These are phyloP conservation scores for Solanum hybrid DNA, from an alignment of 305 asterid genomes.

Conservation along the genomic window DNA sequence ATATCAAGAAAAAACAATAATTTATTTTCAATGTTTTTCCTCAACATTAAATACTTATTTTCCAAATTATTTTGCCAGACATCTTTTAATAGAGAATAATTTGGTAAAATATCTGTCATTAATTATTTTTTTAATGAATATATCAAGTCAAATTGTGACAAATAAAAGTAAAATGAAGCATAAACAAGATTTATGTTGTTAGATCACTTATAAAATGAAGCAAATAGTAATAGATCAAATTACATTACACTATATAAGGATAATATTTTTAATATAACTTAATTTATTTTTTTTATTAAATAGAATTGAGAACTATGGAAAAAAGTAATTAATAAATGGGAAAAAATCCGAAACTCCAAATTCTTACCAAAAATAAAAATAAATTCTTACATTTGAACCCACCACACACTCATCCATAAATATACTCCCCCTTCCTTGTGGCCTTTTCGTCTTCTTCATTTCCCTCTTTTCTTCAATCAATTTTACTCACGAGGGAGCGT, in stretches of 20 bases:
- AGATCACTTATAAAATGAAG: neutral
- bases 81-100: no score
- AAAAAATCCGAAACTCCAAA: neutral
- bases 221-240: neutral
- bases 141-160: no score
- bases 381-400: slow-evolving; percentile 13
- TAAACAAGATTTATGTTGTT: neutral
- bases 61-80: rapidly evolving
- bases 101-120: no score
- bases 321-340: neutral
- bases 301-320: neutral
- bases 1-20: no score
- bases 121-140: no score
- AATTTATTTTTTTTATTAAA: neutral
- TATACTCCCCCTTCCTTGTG: slow-evolving; percentile 15
- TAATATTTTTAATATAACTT: neutral
- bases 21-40: no score
- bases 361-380: neutral
- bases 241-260: neutral
- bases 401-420: slow-evolving; percentile 15
- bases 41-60: no score
- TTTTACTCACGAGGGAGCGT: slow-evolving; percentile 39
- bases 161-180: no score
- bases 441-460: neutral
- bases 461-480: neutral